Evolutionary conservation across 2,329 filamentous ascomycete species (phyloP).

Genomic region (Fusarium transvaalense): DNA sequence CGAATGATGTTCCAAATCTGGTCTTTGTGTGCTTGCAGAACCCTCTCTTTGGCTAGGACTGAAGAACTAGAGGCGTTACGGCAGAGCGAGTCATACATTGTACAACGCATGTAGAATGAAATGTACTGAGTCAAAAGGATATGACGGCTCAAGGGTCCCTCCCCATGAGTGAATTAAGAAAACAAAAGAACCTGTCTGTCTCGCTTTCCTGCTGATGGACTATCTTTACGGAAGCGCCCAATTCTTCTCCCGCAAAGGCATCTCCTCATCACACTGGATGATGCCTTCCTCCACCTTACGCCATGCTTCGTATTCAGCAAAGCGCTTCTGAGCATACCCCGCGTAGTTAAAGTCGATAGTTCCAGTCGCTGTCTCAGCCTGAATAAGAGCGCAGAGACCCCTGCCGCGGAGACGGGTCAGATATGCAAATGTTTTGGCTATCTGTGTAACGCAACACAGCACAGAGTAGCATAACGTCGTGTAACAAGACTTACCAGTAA

Average conservation of each 20-base stretch:
- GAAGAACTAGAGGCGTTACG: neutral
- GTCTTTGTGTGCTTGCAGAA: slow-evolving; percentile 4
- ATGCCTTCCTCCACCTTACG: slow-evolving; percentile 17
- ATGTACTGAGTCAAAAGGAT: slow-evolving; percentile 4
- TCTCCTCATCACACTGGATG: neutral
- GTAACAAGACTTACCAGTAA: slow-evolving; percentile 38
- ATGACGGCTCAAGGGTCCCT: neutral
- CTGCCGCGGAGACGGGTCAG: slow-evolving; percentile 27
- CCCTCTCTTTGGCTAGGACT: slow-evolving; percentile 16
- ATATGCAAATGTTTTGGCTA: neutral
- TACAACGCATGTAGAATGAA: neutral
- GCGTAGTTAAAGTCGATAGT: slow-evolving; percentile 44
- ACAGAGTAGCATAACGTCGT: neutral
- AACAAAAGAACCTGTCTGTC: slow-evolving; percentile 5
- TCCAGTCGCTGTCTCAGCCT: slow-evolving; percentile 44
- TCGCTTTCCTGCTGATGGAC: neutral
- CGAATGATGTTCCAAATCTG: slow-evolving; percentile 16
- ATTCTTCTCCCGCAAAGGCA: slow-evolving; percentile 22
- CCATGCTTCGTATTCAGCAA: slow-evolving; percentile 41
- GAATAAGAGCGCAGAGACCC: slow-evolving; percentile 44
- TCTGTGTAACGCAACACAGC: neutral
- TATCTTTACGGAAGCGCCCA: slow-evolving; percentile 27
- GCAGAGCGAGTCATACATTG: slow-evolving; percentile 19
- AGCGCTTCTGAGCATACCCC: slow-evolving; percentile 39
- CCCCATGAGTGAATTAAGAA: neutral